Conservation (phyloP, 1,284 basidiomycete genomes). For the Dichomitus squalens region DNA sequence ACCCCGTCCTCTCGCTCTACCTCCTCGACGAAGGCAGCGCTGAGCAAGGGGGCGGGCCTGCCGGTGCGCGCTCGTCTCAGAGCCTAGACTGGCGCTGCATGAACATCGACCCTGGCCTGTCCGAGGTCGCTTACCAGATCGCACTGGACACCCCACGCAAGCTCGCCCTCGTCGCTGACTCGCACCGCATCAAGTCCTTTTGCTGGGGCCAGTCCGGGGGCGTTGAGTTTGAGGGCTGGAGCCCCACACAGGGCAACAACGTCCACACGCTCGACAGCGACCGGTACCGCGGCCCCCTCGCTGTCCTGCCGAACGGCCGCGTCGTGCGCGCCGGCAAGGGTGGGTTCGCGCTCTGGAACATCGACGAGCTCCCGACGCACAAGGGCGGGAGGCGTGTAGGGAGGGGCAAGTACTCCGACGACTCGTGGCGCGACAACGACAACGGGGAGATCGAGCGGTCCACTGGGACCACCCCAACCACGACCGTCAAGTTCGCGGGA, state of each 20-base stretch:
- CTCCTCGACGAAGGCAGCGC: constrained; percentile 22
- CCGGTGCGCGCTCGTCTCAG: not conserved
- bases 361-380: constrained; percentile 37
- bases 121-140: constrained; percentile 4
- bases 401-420: constrained; percentile 19
- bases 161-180: constrained; percentile 24
- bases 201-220: constrained; percentile 9
- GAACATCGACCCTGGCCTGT: not conserved
- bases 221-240: constrained; percentile 9
- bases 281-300: constrained; percentile 31
- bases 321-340: constrained; percentile 36
- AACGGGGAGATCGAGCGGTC: constrained; percentile 37
- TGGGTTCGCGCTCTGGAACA: constrained; percentile 35
- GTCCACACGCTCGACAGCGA: constrained; percentile 37
- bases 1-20: constrained; percentile 32
- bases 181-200: constrained; percentile 26
- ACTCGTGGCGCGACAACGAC: constrained; percentile 31
- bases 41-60: not conserved
- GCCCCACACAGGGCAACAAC: constrained; percentile 7
- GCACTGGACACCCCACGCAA: constrained; percentile 13
- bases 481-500: constrained; percentile 28
- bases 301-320: constrained; percentile 27
- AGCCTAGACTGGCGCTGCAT: not conserved
- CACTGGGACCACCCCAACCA: constrained; percentile 29
- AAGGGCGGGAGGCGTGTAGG: constrained; percentile 7